Evolutionary conservation across 164 flowering plant genomes (phyloP).

Genomic region (Vitis vinifera): ASM3070453v1 NC_081823.1:8947001-8947500

Average conservation of each 20-base stretch:
- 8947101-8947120: constrained; percentile 96
- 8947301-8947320: not conserved
- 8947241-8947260: not conserved
- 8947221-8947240: not conserved
- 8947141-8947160: constrained; percentile 43
- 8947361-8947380: too few species aligned
- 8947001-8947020: constrained; percentile 19
- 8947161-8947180: not conserved
- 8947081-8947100: constrained; percentile 93
- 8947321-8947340: not conserved
- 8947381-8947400: not conserved
- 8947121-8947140: constrained; percentile 89
- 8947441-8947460: too few species aligned
- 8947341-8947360: too few species aligned
- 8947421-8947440: too few species aligned
- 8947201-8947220: not conserved
- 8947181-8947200: not conserved
- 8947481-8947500: too few species aligned
- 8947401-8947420: not conserved
- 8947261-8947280: not conserved
- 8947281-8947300: not conserved
- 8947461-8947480: too few species aligned
- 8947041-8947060: not conserved
- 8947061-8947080: constrained; percentile 18
- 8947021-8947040: not conserved